phyloP scores from a whole-genome alignment of 2,329 filamentous ascomycete genomes.

The Camillea tinctor region DNA sequence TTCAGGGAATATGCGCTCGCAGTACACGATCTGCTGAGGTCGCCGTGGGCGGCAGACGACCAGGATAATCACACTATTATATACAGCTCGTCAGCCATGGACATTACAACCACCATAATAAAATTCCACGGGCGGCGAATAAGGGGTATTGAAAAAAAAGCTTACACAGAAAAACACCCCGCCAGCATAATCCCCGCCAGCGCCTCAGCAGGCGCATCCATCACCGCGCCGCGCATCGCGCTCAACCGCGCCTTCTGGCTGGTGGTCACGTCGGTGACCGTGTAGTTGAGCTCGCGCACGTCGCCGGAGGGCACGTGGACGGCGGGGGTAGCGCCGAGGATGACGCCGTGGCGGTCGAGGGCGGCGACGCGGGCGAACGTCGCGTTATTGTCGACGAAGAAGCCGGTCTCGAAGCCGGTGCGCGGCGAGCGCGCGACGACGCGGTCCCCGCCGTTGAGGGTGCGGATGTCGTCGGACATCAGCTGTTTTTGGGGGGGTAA shows the following conservation, averaged over 20 bases:
- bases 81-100: no score
- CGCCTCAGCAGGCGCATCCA: no score
- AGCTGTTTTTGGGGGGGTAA: not conserved
- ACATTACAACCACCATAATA: no score
- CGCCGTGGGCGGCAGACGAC: not conserved
- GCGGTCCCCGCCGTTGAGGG: slow-evolving; percentile 5
- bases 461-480: slow-evolving; percentile 1
- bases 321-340: slow-evolving; percentile 8
- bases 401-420: slow-evolving; percentile 12
- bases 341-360: slow-evolving; percentile 4
- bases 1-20: not conserved
- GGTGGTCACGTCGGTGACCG: slow-evolving; percentile 3
- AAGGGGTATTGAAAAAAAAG: no score
- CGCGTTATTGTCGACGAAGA: not conserved
- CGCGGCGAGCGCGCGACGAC: slow-evolving; percentile 2
- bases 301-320: slow-evolving; percentile 3
- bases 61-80: not conserved
- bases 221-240: no score
- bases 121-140: no score
- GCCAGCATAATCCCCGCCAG: no score
- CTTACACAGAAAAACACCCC: no score
- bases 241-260: not conserved
- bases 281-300: slow-evolving; percentile 2
- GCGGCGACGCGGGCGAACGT: slow-evolving; percentile 10
- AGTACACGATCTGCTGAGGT: not conserved